Evolutionary conservation across 148 eudicot genomes (phyloP), one percentile per base, ranked within the genome.

Genomic region (Chenopodium suecicum): DNA sequence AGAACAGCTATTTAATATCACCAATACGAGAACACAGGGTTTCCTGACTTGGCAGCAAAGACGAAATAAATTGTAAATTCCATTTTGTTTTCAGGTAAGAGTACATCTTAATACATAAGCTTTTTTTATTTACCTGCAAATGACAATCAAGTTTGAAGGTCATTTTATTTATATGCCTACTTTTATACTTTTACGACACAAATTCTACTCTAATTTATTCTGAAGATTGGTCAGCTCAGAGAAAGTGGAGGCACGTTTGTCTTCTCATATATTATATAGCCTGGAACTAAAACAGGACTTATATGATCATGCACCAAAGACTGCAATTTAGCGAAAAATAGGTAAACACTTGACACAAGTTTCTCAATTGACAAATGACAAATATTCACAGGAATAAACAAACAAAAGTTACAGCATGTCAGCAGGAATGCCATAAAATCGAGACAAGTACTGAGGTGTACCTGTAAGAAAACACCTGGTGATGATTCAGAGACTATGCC

Each of bases 381-480:
- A 71, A 73, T 10, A 1, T n/a, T 73, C 17, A 44, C 11, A 73
- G 4, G 14, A 46, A 27, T 37, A 73, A n/a, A 70, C 25, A 22
- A 70, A 70, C 19, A 46, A n/a, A n/a, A 78, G 11, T 25, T 17
- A 50, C 3, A 47, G 50, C 37, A 34, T 31, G 32, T 31, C 32
- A 31, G 32, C 22, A 64, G 58, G 70, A 46, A 44, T 60, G 81
- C 5, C n/a, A 66, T 73, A 47, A 5, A 73, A 54, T 17, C 1
- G 2, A 79, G 37, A 23, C 67, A 78, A 46, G 76, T 60, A 31
- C 62, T 27, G 75, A 60, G 74, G 56, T 44, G 77, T 77, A 95
- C 98, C 98, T 95, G 97, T 81, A 94, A 73, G 88, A 93, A 95
- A 84, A 95, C 98, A 78, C 99, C 97, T 74, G 98, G 98, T 27